phyloP scores from a whole-genome alignment of 192 early-diverging fungal genomes.

The Podila epigama region DNA sequence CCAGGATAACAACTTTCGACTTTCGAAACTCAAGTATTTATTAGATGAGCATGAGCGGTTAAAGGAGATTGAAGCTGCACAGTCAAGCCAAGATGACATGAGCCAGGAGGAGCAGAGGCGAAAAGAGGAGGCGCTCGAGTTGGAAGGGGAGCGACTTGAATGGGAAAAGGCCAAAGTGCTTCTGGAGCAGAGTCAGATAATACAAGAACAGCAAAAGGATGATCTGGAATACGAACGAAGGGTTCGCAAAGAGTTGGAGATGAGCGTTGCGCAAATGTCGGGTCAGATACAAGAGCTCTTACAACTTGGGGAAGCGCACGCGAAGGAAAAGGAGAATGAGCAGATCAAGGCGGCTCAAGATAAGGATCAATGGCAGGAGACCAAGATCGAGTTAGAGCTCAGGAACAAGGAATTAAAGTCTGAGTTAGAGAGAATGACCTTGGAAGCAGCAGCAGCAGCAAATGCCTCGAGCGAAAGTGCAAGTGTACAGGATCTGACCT shows the following conservation, averaged over 20 bases:
- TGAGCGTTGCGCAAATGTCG: slow-evolving; percentile 9
- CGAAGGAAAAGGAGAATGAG: slow-evolving; percentile 3
- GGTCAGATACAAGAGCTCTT: neutral
- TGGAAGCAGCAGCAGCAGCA: neutral
- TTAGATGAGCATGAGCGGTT: slow-evolving; percentile 4
- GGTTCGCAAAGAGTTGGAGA: neutral
- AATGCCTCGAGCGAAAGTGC: neutral
- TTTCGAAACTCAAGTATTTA: slow-evolving; percentile 12
- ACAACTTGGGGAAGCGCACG: neutral
- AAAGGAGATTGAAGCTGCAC: neutral
- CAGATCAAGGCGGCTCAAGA: slow-evolving; percentile 3
- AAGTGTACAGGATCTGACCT: neutral
- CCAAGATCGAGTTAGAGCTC: neutral
- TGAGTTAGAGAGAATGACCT: neutral
- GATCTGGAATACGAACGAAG: slow-evolving; percentile 16
- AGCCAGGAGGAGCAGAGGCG: slow-evolving; percentile 3
- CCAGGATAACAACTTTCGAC: slow-evolving; percentile 20
- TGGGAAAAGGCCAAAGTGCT: slow-evolving; percentile 6
- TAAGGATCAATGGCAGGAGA: slow-evolving; percentile 3
- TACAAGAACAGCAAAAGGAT: slow-evolving; percentile 5
- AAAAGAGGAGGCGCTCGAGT: neutral
- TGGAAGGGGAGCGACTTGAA: neutral
- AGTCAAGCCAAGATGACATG: neutral
- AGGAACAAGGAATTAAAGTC: neutral
- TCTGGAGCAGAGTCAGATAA: slow-evolving; percentile 10